Base-by-base conservation (phyloP, 2,329 filamentous ascomycete genomes). In the Alternaria consortialis region DNA sequence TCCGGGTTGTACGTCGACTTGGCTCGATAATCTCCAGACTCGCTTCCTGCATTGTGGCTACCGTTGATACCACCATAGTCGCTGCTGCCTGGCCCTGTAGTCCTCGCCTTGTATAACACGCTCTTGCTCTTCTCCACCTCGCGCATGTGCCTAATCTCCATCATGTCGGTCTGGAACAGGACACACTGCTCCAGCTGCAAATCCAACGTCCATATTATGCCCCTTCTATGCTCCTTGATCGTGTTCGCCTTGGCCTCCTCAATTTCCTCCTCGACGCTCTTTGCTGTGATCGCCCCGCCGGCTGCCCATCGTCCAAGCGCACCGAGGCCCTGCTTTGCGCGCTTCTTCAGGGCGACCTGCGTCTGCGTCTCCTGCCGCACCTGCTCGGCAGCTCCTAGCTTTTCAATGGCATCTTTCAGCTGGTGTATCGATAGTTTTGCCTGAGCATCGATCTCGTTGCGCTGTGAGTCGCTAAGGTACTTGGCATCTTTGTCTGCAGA, bases 81-180 rank as follows among this genome's bases (percentile, higher is more conserved):
- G 20, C 62, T 65, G 17, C 61, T 44, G 8, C 62, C 52, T 15
- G 75, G 69, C 52, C 74, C 71, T 7, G 70, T 73, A 3, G 72
- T 80, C 53, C 84, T 83, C 3, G 86, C 84, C 77, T 92, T 94
- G 66, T 93, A 91, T 57, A 97, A 82, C 60, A 94, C 86, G 74
- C 92, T 96, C 80, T 92, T 92, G 73, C 90, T 94, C 86, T 91
- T 95, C 81, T 98, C 94, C 78, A 94, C 85, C 77, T 96, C 92
- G 56, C 95, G 84, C 73, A 89, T 88, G 68, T 98, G 83, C 70
- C 95, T 83, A 73, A 92, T 91, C 81, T 97, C 94, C 85, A 98
- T 97, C 93, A 98, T 97, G 52, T 86, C 87, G 71, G 92, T 89
- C 82, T 98, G 94, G 65, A 90, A 88, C 70, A 88, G 85, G 42